Conservation (phyloP, 371 early-diverging fungal genomes). For the Fennellomyces sp. region DNA sequence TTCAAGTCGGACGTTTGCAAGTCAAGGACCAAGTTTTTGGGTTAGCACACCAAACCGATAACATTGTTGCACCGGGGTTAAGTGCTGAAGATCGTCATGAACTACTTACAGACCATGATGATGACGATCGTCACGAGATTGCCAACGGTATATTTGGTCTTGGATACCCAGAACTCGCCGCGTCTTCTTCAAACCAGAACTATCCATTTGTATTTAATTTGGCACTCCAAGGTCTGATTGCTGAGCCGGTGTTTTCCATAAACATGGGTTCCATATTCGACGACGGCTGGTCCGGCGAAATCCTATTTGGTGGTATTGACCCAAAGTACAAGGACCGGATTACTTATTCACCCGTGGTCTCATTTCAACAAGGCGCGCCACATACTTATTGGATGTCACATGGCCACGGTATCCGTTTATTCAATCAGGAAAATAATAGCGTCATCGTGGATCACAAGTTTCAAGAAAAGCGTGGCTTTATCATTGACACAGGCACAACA, state of each 20-base stretch:
- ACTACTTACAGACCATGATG: background rate
- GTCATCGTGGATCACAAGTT: background rate
- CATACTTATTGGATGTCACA: slow-evolving; percentile 31
- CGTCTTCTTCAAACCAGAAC: slow-evolving; percentile 18
- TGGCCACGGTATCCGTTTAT: slow-evolving; percentile 16
- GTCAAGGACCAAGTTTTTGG: slow-evolving; percentile 58
- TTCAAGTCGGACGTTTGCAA: slow-evolving; percentile 46
- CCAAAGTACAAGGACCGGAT: slow-evolving; percentile 22
- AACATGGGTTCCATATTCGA: slow-evolving; percentile 21
- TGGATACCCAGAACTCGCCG: slow-evolving; percentile 33
- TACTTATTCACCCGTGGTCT: slow-evolving; percentile 16
- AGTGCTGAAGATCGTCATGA: slow-evolving; percentile 10
- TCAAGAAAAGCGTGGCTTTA: slow-evolving; percentile 19
- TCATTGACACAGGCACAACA: slow-evolving; percentile 43
- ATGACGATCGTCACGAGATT: slow-evolving; percentile 10
- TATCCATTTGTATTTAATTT: slow-evolving; percentile 34
- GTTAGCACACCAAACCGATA: slow-evolving; percentile 46
- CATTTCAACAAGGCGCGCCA: background rate
- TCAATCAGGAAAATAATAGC: background rate
- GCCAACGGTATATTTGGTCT: slow-evolving; percentile 37
- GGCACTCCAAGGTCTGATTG: slow-evolving; percentile 31
- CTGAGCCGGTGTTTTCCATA: slow-evolving; percentile 43
- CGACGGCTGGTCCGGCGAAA: slow-evolving; percentile 38
- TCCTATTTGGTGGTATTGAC: slow-evolving; percentile 62
- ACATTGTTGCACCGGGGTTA: slow-evolving; percentile 50